phyloP scores from a whole-genome alignment of 768 basidiomycete species.

The Tricholomella constricta region DNA sequence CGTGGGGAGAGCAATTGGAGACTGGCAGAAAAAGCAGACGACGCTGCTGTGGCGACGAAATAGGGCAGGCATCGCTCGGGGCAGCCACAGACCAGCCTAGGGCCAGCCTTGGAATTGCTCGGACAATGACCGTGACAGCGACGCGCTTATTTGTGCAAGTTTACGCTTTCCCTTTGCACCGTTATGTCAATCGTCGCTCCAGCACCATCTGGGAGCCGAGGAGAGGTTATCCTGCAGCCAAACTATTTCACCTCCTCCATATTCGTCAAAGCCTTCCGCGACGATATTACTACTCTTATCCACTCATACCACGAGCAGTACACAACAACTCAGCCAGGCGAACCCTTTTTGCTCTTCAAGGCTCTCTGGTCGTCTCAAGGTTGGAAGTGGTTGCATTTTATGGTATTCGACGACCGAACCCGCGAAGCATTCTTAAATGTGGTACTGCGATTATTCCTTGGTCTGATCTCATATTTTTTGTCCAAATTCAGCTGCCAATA shows the following conservation, averaged over 20 bases:
- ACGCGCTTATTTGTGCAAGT: constrained; percentile 11
- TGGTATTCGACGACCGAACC: constrained; percentile 66
- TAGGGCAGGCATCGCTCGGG: constrained; percentile 38
- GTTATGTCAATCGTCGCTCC: constrained; percentile 49
- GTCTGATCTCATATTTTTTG: constrained; percentile 38
- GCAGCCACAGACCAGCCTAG: not conserved
- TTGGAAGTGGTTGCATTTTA: constrained; percentile 79
- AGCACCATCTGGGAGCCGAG: constrained; percentile 58
- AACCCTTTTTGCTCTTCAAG: constrained; percentile 75
- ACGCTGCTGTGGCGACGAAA: constrained; percentile 54
- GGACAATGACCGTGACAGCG: not conserved
- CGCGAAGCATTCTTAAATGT: constrained; percentile 64
- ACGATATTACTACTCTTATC: constrained; percentile 61
- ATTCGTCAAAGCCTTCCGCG: constrained; percentile 64
- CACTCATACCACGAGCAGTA: constrained; percentile 55
- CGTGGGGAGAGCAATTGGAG: constrained; percentile 39
- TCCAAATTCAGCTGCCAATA: not conserved
- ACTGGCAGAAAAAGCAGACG: constrained; percentile 76
- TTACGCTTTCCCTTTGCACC: constrained; percentile 25
- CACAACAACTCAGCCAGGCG: constrained; percentile 26
- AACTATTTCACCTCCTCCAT: constrained; percentile 78
- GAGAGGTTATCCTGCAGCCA: constrained; percentile 68
- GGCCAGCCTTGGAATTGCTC: not conserved
- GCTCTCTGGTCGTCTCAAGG: constrained; percentile 63
- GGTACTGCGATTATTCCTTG: constrained; percentile 64